phyloP scores from a whole-genome alignment of 169 alveolate genomes.

The Plasmodium coatneyi region DNA sequence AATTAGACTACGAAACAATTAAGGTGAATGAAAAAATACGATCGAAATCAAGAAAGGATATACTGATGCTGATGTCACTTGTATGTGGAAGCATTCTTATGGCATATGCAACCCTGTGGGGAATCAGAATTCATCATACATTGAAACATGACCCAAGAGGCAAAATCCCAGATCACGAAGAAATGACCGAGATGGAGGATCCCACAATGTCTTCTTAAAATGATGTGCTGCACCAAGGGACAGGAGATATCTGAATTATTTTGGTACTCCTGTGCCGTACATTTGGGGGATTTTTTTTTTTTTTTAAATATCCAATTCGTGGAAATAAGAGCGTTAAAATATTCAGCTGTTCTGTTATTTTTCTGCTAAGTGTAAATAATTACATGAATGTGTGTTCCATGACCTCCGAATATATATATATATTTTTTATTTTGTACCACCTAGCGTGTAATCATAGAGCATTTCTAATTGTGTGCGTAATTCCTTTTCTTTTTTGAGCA shows the following conservation, averaged over 20 bases:
- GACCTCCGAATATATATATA: background rate
- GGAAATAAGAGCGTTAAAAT: background rate
- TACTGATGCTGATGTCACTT: background rate
- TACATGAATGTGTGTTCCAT: background rate
- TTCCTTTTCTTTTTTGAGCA: background rate
- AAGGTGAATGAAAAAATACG: conserved; percentile 1
- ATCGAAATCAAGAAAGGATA: conserved; percentile 2
- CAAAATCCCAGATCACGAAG: background rate
- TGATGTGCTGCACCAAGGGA: background rate
- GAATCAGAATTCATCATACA: conserved; percentile 3
- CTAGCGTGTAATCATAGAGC: background rate
- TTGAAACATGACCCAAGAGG: background rate
- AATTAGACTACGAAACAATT: conserved; percentile 13
- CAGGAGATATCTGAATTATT: background rate
- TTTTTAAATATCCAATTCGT: background rate
- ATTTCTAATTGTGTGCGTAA: background rate
- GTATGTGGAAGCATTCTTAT: background rate
- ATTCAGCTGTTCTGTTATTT: background rate
- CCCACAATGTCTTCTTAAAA: background rate
- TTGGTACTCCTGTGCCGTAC: background rate
- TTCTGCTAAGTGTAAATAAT: background rate
- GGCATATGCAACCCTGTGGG: background rate
- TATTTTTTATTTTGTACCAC: background rate
- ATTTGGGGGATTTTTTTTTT: background rate
- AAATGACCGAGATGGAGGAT: background rate